Base-by-base conservation (phyloP, 257 asterid species). In the Primulina eburnea region DNA sequence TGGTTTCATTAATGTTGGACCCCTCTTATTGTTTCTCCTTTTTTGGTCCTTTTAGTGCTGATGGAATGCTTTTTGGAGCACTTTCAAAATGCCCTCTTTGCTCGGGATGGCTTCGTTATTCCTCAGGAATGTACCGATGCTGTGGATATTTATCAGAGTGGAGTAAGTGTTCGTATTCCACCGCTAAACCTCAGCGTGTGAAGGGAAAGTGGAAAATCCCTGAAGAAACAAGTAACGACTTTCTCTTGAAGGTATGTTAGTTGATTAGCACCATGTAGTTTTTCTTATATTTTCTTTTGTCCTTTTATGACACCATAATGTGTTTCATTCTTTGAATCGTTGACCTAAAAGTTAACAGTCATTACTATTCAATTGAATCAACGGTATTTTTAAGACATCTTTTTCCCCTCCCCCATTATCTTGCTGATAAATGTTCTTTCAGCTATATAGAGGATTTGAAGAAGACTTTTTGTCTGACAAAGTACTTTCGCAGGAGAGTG, bases 131-230 rank as follows among this genome's bases (percentile, higher is more conserved):
- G n/a, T n/a, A n/a, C n/a, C n/a, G n/a, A n/a, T n/a, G n/a, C n/a
- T n/a, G n/a, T n/a, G n/a, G n/a, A n/a, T n/a, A n/a, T n/a, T n/a
- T n/a, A n/a, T n/a, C n/a, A n/a, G n/a, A n/a, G n/a, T n/a, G n/a
- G n/a, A n/a, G n/a, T n/a, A n/a, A n/a, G n/a, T n/a, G n/a, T 76
- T 81, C 92, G 3, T 87, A 84, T 79, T 84, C 99, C 56, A 81
- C 92, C 12, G 53, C 84, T 17, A 88, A 89, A 75, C 92, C 95
- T 67, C 76, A 73, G 64, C 99, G 97, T 70, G 78, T 79, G 66
- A 86, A 89, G 68, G 93, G 85, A 57, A 94, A 91, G 78, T 91
- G 99, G 97, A 88, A 91, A 84, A 80, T 91, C 74, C 97, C 97
- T 24, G 87, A 88, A 76, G 89, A 81, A 58, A 89, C 88, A 16